Conservation (phyloP, 1,284 basidiomycete species). For the Fistulina hepatica region DNA sequence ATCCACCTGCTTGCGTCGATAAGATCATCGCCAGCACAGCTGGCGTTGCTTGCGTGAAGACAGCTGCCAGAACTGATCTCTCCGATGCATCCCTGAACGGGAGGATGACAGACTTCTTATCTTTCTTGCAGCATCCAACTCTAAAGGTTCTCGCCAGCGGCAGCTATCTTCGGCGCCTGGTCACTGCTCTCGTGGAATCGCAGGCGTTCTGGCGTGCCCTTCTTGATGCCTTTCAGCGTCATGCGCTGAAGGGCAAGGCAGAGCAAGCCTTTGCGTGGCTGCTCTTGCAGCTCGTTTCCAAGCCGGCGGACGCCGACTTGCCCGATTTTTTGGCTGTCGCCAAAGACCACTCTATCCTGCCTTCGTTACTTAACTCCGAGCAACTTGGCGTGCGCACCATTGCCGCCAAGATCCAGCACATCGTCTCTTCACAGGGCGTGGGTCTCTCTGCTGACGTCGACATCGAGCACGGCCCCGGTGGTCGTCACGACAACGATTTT, state of each 20-base stretch:
- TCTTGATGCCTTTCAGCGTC: slow-evolving; percentile 27
- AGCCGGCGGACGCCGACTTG: slow-evolving; percentile 26
- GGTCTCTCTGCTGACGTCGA: slow-evolving; percentile 12
- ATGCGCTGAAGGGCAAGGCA: slow-evolving; percentile 26
- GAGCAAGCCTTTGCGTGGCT: slow-evolving; percentile 39
- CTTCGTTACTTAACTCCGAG: slow-evolving; percentile 26
- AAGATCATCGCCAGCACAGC: slow-evolving; percentile 28
- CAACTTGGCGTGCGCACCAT: slow-evolving; percentile 23
- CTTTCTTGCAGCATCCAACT: slow-evolving; percentile 31
- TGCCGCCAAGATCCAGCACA: slow-evolving; percentile 33
- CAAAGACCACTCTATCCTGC: slow-evolving; percentile 23
- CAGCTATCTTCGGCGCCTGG: slow-evolving; percentile 27
- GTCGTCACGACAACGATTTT: slow-evolving; percentile 58
- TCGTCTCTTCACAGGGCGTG: slow-evolving; percentile 25
- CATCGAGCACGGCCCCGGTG: slow-evolving; percentile 33
- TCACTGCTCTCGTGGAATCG: slow-evolving; percentile 37
- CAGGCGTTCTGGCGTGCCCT: slow-evolving; percentile 44
- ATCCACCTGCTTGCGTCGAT: slow-evolving; percentile 29
- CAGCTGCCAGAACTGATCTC: slow-evolving; percentile 34
- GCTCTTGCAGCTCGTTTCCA: slow-evolving; percentile 35
- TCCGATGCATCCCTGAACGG: slow-evolving; percentile 35
- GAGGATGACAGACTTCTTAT: slow-evolving; percentile 26
- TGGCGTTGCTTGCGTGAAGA: slow-evolving; percentile 33
- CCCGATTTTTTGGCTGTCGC: slow-evolving; percentile 29
- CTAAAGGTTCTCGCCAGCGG: slow-evolving; percentile 32